These are phyloP conservation scores for Hypomontagnella monticulosa DNA, from an alignment of 495 filamentous ascomycete species.

Conservation along the genomic window DNA sequence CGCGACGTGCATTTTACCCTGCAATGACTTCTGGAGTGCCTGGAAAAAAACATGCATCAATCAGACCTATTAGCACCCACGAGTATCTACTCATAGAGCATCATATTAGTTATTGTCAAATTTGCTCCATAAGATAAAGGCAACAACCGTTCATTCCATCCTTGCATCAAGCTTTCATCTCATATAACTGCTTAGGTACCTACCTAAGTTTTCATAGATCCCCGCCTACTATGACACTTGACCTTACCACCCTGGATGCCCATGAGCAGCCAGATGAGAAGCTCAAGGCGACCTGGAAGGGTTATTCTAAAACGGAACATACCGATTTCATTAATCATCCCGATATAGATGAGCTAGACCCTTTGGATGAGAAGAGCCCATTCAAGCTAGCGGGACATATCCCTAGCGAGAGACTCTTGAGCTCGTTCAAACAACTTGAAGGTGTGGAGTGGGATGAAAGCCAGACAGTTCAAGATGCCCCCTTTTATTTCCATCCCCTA, in stretches of 20 bases:
- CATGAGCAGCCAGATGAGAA: slow-evolving; percentile 74
- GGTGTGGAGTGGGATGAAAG: slow-evolving; percentile 32
- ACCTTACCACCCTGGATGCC: slow-evolving; percentile 67
- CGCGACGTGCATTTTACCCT: too few relatives aligned
- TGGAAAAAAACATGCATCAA: too few relatives aligned
- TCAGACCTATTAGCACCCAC: too few relatives aligned
- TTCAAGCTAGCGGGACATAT: slow-evolving; percentile 52
- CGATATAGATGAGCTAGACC: slow-evolving; percentile 56
- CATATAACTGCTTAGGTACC: neutral
- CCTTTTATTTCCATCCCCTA: slow-evolving; percentile 57
- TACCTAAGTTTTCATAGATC: neutral
- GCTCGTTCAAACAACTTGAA: slow-evolving; percentile 50
- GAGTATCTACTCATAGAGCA: too few relatives aligned
- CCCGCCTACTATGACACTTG: slow-evolving; percentile 46
- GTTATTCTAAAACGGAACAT: slow-evolving; percentile 53
- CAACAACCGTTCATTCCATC: too few relatives aligned
- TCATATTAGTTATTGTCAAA: too few relatives aligned
- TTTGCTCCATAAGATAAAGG: too few relatives aligned
- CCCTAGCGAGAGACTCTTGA: slow-evolving; percentile 46
- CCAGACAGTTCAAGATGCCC: slow-evolving; percentile 52
- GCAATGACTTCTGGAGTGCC: too few relatives aligned
- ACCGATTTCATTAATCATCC: slow-evolving; percentile 49
- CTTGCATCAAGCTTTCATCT: neutral
- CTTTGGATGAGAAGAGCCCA: slow-evolving; percentile 40
- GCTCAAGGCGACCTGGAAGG: slow-evolving; percentile 72